Evolutionary conservation across 139 green algal species (phyloP).

Genomic region (Chlorella ohadii): DNA sequence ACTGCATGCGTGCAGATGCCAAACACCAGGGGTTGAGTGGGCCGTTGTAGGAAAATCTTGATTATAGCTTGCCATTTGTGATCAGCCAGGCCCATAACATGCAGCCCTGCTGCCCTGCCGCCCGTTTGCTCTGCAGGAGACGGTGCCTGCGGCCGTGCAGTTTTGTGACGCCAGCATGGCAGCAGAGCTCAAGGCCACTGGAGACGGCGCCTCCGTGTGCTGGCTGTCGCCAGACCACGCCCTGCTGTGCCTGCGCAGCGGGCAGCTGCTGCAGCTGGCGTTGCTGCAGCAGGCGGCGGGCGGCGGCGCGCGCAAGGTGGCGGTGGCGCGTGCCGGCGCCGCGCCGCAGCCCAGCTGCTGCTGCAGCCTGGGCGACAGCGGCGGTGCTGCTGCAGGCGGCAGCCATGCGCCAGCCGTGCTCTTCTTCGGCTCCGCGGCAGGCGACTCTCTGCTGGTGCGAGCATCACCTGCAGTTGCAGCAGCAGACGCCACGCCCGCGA

Average conservation of each 20-base stretch:
- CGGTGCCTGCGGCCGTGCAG: conserved; percentile 8
- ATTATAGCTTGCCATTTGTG: too few species aligned
- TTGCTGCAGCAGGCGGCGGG: conserved; percentile 51
- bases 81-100: too few species aligned
- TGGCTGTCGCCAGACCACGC: conserved; percentile 52
- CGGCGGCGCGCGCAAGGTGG: conserved; percentile 34
- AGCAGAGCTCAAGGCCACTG: conserved; percentile 50
- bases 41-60: too few species aligned
- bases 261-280: conserved; percentile 66
- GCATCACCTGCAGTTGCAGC: not conserved
- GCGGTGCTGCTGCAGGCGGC: not conserved
- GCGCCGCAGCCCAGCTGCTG: conserved; percentile 51
- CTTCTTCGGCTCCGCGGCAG: conserved; percentile 85
- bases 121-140: conserved; percentile 5
- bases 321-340: conserved; percentile 47
- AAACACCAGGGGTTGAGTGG: too few species aligned
- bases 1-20: too few species aligned
- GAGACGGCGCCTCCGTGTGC: conserved; percentile 6
- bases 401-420: conserved; percentile 49
- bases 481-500: not conserved
- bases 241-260: conserved; percentile 67
- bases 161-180: conserved; percentile 42
- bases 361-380: conserved; percentile 34
- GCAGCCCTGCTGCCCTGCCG: too few species aligned
- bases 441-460: conserved; percentile 86